Conservation (phyloP, 441 rosid genomes). For the Daphne laureola region DNA sequence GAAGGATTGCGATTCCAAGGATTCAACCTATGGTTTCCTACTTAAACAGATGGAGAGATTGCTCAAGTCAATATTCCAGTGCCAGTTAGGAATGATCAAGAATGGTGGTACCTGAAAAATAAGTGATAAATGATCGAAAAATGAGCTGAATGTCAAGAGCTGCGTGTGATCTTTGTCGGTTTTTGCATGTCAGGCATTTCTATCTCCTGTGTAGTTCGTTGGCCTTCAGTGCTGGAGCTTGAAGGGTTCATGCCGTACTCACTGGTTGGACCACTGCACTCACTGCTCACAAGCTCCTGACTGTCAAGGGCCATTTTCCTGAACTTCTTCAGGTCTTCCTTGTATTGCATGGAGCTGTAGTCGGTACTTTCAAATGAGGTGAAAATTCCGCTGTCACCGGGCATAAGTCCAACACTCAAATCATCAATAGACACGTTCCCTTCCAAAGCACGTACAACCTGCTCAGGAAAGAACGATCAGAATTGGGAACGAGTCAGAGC, state of each 20-base stretch:
- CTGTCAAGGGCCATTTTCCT: slow-evolving; percentile 39
- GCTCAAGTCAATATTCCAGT: no score
- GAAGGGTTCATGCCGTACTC: slow-evolving; percentile 24
- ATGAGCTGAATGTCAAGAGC: slow-evolving; percentile 14
- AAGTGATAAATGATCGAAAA: no score
- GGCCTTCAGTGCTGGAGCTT: slow-evolving; percentile 34
- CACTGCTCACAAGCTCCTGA: slow-evolving; percentile 37
- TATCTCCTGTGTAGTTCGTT: slow-evolving; percentile 25
- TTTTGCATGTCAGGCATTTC: slow-evolving; percentile 11
- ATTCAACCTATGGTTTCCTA: no score
- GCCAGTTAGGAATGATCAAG: no score
- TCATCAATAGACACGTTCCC: slow-evolving; percentile 45
- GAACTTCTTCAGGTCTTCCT: slow-evolving; percentile 44
- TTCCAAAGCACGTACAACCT: slow-evolving; percentile 57
- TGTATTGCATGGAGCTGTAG: slow-evolving; percentile 39
- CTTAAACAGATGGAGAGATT: no score
- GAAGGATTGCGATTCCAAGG: no score
- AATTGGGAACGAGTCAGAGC: no score
- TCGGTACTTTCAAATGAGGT: slow-evolving; percentile 36
- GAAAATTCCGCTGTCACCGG: slow-evolving; percentile 34
- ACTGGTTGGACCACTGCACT: slow-evolving; percentile 25
- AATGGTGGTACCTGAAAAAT: no score
- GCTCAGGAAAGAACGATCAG: not conserved
- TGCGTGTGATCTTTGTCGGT: slow-evolving; percentile 16
- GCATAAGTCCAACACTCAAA: slow-evolving; percentile 34